Evolutionary conservation across 441 rosid species (phyloP).

Genomic region (Mallotus repandus): DNA sequence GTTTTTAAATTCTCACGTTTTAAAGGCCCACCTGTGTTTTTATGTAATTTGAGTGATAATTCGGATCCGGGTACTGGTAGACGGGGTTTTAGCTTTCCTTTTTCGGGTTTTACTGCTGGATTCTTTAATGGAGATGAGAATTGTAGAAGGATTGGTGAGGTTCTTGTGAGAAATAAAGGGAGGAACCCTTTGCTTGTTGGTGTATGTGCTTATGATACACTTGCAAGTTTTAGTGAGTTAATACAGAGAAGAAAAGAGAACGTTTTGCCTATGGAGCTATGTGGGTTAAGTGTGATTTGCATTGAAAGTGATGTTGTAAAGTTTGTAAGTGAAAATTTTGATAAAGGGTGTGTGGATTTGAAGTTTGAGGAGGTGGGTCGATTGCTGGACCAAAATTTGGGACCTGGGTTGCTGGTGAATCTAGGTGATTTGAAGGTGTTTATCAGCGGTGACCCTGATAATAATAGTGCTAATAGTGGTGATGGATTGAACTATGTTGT

Average conservation of each 20-base stretch:
- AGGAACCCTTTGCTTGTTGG: slow-evolving; percentile 81
- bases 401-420: slow-evolving; percentile 53
- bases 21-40: slow-evolving; percentile 55
- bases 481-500: slow-evolving; percentile 37
- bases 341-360: slow-evolving; percentile 28
- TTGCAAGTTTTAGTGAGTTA: slow-evolving; percentile 42
- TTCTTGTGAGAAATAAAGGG: slow-evolving; percentile 42
- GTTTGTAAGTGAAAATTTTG: slow-evolving; percentile 29
- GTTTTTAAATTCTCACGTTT: slow-evolving; percentile 54
- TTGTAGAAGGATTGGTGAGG: slow-evolving; percentile 53
- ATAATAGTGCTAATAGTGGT: not conserved
- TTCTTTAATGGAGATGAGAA: slow-evolving; percentile 45
- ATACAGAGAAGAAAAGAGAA: slow-evolving; percentile 38
- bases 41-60: slow-evolving; percentile 44
- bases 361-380: slow-evolving; percentile 48
- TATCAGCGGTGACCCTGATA: slow-evolving; percentile 14
- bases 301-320: slow-evolving; percentile 39
- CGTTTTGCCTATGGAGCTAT: slow-evolving; percentile 35
- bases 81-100: slow-evolving; percentile 42
- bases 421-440: slow-evolving; percentile 62
- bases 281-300: slow-evolving; percentile 40
- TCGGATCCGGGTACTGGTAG: slow-evolving; percentile 39
- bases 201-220: slow-evolving; percentile 48
- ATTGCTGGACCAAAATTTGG: slow-evolving; percentile 34
- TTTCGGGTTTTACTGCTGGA: slow-evolving; percentile 37